phyloP scores from a whole-genome alignment of 495 filamentous ascomycete genomes.

The Neurospora sp. region DNA sequence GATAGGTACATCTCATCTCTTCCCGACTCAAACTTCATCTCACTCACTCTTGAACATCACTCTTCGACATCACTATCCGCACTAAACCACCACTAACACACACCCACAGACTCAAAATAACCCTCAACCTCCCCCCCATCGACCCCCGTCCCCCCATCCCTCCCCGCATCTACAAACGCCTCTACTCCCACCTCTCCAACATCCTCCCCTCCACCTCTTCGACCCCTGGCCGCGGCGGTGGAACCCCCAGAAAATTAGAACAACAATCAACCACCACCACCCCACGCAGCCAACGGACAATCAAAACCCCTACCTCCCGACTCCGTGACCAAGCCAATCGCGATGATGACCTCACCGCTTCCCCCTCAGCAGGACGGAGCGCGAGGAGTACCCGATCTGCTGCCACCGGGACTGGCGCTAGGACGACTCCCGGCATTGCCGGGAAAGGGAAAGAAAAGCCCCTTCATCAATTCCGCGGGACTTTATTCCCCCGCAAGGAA shows the following conservation, averaged over 20 bases:
- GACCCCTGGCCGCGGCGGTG: slow-evolving; percentile 14
- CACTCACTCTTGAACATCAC: background rate
- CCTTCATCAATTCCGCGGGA: slow-evolving; percentile 24
- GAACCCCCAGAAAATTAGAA: slow-evolving; percentile 11
- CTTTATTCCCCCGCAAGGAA: background rate
- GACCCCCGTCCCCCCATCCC: slow-evolving; percentile 72
- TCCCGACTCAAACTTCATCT: background rate
- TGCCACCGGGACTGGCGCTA: background rate
- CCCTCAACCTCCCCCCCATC: slow-evolving; percentile 75
- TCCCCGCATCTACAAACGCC: slow-evolving; percentile 71
- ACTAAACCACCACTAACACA: background rate
- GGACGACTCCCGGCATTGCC: slow-evolving; percentile 5
- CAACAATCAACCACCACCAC: slow-evolving; percentile 9
- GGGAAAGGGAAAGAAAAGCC: slow-evolving; percentile 15
- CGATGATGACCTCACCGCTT: background rate
- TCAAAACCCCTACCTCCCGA: slow-evolving; percentile 25
- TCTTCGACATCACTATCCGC: too few species aligned
- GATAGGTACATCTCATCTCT: slow-evolving; percentile 45
- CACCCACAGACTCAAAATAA: slow-evolving; percentile 55
- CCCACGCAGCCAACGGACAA: slow-evolving; percentile 7
- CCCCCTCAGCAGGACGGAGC: background rate
- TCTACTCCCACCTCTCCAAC: slow-evolving; percentile 70
- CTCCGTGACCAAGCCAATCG: slow-evolving; percentile 14
- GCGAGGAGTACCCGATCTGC: background rate
- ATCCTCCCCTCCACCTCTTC: slow-evolving; percentile 43